Evolutionary conservation across 371 early-diverging fungal species (phyloP).

Genomic region (Blakeslea trispora): DNA sequence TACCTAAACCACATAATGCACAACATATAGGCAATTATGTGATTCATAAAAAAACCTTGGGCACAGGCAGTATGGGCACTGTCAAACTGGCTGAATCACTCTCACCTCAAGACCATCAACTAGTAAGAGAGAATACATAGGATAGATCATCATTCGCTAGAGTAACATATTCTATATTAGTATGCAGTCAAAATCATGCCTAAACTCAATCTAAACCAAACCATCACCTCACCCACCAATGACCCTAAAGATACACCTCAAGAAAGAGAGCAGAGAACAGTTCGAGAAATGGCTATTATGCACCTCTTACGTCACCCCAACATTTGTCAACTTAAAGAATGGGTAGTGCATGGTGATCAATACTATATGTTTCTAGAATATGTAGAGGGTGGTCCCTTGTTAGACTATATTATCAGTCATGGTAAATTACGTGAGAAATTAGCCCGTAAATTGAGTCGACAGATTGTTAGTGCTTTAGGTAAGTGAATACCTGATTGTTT

Average conservation of each 20-base stretch:
- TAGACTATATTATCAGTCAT: slow-evolving; percentile 76
- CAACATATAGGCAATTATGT: slow-evolving; percentile 45
- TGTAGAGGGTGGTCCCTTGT: slow-evolving; percentile 72
- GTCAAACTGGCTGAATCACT: slow-evolving; percentile 86
- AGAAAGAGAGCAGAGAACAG: slow-evolving; percentile 69
- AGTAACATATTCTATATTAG: slow-evolving; percentile 13
- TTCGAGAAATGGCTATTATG: slow-evolving; percentile 81
- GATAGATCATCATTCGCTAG: too few species aligned
- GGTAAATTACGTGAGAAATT: slow-evolving; percentile 70
- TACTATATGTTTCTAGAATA: slow-evolving; percentile 92
- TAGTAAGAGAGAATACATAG: background rate
- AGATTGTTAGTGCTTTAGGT: slow-evolving; percentile 78
- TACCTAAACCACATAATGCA: slow-evolving; percentile 9
- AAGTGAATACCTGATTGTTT: too few species aligned
- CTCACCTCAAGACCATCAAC: slow-evolving; percentile 35
- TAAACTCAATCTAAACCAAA: slow-evolving; percentile 29
- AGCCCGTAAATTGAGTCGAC: slow-evolving; percentile 75
- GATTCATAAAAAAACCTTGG: slow-evolving; percentile 78
- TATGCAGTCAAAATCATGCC: slow-evolving; percentile 54
- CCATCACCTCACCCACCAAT: slow-evolving; percentile 20
- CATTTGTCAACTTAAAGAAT: slow-evolving; percentile 72
- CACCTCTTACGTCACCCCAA: slow-evolving; percentile 81
- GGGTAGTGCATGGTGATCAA: slow-evolving; percentile 66
- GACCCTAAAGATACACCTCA: slow-evolving; percentile 52
- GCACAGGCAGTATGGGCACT: slow-evolving; percentile 97